phyloP scores from a whole-genome alignment of 164 flowering plant species.

The Magnolia changhungtana region DNA sequence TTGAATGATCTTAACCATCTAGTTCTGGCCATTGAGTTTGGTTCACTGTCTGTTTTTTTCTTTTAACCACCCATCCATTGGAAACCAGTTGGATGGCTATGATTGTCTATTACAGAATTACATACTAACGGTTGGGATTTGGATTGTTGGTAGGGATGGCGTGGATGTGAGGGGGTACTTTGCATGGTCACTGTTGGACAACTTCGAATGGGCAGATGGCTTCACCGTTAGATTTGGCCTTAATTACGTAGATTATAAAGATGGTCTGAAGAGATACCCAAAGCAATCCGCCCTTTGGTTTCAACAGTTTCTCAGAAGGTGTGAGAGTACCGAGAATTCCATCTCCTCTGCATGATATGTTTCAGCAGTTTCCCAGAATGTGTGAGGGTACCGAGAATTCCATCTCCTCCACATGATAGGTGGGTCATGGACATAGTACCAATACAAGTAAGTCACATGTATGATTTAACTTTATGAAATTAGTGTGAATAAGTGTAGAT shows the following conservation, averaged over 20 bases:
- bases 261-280: constrained; percentile 31
- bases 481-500: too few relatives aligned
- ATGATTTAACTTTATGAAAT: too few relatives aligned
- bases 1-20: too few relatives aligned
- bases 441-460: too few relatives aligned
- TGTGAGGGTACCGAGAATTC: not conserved
- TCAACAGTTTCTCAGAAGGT: constrained; percentile 26
- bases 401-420: not conserved
- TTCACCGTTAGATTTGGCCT: constrained; percentile 31
- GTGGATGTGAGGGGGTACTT: constrained; percentile 39
- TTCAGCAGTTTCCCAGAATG: constrained; percentile 29
- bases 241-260: constrained; percentile 25
- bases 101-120: not conserved
- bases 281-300: constrained; percentile 39
- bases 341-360: constrained; percentile 12
- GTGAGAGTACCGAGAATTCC: not conserved
- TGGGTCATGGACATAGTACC: too few relatives aligned
- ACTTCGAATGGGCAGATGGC: constrained; percentile 40
- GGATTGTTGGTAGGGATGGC: constrained; percentile 22
- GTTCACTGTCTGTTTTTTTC: too few relatives aligned
- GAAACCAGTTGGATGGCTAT: too few relatives aligned
- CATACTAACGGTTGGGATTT: not conserved
- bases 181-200: constrained; percentile 39
- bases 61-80: too few relatives aligned
- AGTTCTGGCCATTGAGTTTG: too few relatives aligned